Conservation (phyloP, 768 basidiomycete species). For the Pleurotus platypus region DNA sequence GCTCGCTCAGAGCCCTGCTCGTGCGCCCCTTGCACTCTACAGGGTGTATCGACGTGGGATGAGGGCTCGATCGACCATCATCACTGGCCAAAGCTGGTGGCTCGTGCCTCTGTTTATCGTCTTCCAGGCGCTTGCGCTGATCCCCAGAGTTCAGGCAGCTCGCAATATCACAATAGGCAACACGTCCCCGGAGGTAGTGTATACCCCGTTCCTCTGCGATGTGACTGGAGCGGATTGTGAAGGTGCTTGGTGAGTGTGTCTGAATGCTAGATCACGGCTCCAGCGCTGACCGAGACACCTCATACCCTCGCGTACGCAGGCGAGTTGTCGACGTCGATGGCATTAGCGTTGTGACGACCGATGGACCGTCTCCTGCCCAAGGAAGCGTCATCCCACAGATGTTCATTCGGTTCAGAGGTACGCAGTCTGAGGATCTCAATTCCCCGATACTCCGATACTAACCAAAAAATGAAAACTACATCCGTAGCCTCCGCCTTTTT, state of each 20-base stretch:
- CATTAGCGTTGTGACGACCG: slow-evolving; percentile 28
- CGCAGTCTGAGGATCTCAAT: slow-evolving; percentile 4
- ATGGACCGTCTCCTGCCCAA: slow-evolving; percentile 38
- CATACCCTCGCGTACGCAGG: slow-evolving; percentile 16
- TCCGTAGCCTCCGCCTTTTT: slow-evolving; percentile 39
- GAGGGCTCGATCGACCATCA: neutral
- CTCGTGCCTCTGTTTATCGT: neutral
- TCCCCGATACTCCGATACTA: no score
- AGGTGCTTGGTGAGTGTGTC: slow-evolving; percentile 41
- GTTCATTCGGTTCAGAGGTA: slow-evolving; percentile 55
- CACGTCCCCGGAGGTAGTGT: slow-evolving; percentile 36
- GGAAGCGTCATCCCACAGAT: slow-evolving; percentile 50
- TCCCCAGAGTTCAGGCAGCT: slow-evolving; percentile 11
- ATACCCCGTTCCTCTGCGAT: slow-evolving; percentile 46
- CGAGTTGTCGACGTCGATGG: slow-evolving; percentile 20
- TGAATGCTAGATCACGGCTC: no score
- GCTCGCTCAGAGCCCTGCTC: neutral
- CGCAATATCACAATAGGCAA: slow-evolving; percentile 36
- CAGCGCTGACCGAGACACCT: no score
- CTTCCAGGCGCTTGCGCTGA: neutral
- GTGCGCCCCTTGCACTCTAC: neutral
- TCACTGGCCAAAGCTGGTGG: neutral
- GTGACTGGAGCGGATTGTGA: slow-evolving; percentile 22
- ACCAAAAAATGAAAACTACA: no score
- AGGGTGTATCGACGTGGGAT: neutral